These are phyloP conservation scores for Ganoderma lingzhi DNA, from an alignment of 1,284 basidiomycete genomes.

Conservation along the genomic window DNA sequence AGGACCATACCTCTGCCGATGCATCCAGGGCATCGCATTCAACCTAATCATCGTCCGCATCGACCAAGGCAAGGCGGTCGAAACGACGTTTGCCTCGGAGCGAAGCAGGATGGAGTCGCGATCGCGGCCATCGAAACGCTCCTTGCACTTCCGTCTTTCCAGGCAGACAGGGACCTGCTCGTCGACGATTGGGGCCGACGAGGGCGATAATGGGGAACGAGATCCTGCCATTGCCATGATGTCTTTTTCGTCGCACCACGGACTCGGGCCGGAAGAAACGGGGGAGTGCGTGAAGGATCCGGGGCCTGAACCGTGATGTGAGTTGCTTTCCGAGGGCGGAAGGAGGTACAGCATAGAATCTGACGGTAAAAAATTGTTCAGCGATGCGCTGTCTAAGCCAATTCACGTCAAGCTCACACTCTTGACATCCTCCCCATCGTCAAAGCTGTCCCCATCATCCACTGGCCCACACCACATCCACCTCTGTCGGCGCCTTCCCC, in stretches of 20 bases:
- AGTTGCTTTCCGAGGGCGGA: too few species aligned
- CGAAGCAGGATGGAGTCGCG: not conserved
- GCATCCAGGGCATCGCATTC: not conserved
- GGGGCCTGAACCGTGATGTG: too few species aligned
- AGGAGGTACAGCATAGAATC: too few species aligned
- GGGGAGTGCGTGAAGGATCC: not conserved
- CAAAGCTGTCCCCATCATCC: too few species aligned
- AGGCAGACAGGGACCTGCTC: not conserved
- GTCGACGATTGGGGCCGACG: not conserved
- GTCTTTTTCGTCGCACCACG: not conserved
- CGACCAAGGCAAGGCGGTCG: not conserved
- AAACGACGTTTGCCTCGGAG: not conserved
- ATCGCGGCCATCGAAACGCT: not conserved
- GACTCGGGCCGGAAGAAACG: not conserved
- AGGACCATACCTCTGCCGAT: not conserved
- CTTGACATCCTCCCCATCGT: too few species aligned
- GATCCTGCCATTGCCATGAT: not conserved
- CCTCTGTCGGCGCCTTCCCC: too few species aligned
- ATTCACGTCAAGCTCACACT: too few species aligned
- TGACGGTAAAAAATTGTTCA: too few species aligned
- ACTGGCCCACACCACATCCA: too few species aligned
- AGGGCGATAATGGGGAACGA: not conserved
- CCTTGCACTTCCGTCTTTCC: not conserved
- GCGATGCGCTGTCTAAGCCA: too few species aligned
- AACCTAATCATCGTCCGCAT: conserved; percentile 1